Base-by-base conservation (phyloP, 1,139 yeast species). In the Magnusiomyces ingens region DNA sequence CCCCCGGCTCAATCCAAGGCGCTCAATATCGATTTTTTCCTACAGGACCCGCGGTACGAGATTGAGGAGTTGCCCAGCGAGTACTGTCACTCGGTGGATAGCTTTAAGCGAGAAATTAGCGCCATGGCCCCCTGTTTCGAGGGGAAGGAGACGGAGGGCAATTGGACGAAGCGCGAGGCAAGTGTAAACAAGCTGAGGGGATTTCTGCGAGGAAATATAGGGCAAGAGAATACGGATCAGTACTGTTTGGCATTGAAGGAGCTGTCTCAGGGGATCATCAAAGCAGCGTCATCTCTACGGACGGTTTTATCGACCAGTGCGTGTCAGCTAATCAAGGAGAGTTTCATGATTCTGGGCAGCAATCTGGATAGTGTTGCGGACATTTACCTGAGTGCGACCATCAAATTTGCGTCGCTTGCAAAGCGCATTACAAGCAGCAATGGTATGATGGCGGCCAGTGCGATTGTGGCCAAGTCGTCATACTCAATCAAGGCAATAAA, bases 121-220 rank as follows among this genome's bases (percentile, higher is more conserved):
- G 60, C 63, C 2, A 61, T 78, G 62, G 51, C 68, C 13, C 57
- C 69, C 0, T 67, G 68, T 15, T 88, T 93, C 63, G 77, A 76
- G n/a, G 84, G 83, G 1, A 89, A 84, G 62, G 99, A 94, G 67
- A 85, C 95, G 0, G 99, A 94, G 64, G 77, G 76, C 57, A 93
- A 93, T 64, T 93, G 99, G 99, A 71, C 75, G 26, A 62, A 66
- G 1, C 76, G 99, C 63, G 97, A 91, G 62, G 76, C 77, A 54
- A 73, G 72, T 54, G 77, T 90, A 1, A 63, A 77, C 1, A 76
- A 75, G 52, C 64, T 89, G 42, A 75, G 97, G 54, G 73, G 77
- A 1, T 64, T 85, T 1, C 60, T 88, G 2, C 71, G 90, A 44
- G 91, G 91, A 1, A 80, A 83, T 62, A 69, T 75, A 0, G 66